Base-by-base conservation (phyloP, 1,284 basidiomycete genomes). In the Xerocomus amazonicus region DNA sequence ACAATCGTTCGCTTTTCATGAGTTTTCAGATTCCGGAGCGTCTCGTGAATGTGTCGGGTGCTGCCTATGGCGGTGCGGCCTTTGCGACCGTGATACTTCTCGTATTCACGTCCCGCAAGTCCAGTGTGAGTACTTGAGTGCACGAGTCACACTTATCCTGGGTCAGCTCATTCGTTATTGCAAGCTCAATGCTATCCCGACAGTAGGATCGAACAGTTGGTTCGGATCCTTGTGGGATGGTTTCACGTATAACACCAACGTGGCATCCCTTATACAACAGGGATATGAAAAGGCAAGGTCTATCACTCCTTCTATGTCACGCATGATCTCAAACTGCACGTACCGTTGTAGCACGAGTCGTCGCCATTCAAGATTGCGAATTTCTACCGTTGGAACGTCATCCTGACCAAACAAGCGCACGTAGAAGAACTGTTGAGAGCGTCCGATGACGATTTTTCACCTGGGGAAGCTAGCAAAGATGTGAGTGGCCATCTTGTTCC, bases 401-500 rank as follows among this genome's bases (percentile, higher is more conserved):
- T 78, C 26, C 48, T 75, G 2, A 68, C 58, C 17, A 67, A 63
- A 6, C 61, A 58, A 0, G 56, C 66, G 28, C 56, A 70, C 17
- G 56, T 75, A 12, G 71, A 77, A 3, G 76, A 80, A 27, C 19
- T 78, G 9, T 59, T 66, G 6, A 70, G 63, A 17, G 70, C 71
- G 3, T 61, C 65, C 0, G 73, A 74, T 23, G 69, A 73, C 13
- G 55, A 63, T 1, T 42, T 78, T 6, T 75, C 71, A 1, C 62
- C 70, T 28, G n/a, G 47, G 0, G 68, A 67, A 7, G 72, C 66
- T 0, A 9, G 2, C 13, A 16, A 19, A 1, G 45, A 47, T 14
- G 45, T 40, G 14, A 34, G 38, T 51, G 59, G 32, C 67, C 60
- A 4, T 23, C 17, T 9, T 10, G 10, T n/a, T n/a, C n/a, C n/a